phyloP scores from a whole-genome alignment of 2,329 filamentous ascomycete species.

The Penicillium sp. region DNA sequence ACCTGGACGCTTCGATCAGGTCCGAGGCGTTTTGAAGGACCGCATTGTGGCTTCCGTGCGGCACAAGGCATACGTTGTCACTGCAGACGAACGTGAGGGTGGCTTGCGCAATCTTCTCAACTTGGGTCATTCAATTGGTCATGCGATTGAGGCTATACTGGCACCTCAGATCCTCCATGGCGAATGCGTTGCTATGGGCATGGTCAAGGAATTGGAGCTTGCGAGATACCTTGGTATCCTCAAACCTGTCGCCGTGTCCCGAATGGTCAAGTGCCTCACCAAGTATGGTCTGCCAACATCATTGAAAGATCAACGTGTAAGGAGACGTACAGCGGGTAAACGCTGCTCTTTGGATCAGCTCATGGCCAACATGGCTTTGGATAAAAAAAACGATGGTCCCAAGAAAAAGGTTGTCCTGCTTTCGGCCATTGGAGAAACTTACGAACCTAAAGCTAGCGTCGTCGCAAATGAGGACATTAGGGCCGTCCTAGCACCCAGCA shows the following conservation, averaged over 20 bases:
- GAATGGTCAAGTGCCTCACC: conserved; percentile 88
- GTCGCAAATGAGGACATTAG: conserved; percentile 84
- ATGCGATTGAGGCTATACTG: conserved; percentile 91
- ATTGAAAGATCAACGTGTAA: conserved; percentile 75
- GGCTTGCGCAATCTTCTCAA: conserved; percentile 92
- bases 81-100: conserved; percentile 88
- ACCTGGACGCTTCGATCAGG: conserved; percentile 62
- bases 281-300: conserved; percentile 88
- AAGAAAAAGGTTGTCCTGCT: conserved; percentile 96
- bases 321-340: conserved; percentile 79
- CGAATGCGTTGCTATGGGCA: conserved; percentile 93
- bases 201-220: conserved; percentile 96
- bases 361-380: conserved; percentile 90
- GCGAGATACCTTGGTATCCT: conserved; percentile 84
- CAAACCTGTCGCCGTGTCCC: conserved; percentile 79
- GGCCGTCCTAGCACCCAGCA: conserved; percentile 74
- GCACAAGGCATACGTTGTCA: conserved; percentile 92
- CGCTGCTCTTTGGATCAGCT: conserved; percentile 80
- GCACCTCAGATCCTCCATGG: conserved; percentile 94
- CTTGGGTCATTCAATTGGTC: conserved; percentile 96
- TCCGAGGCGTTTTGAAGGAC: conserved; percentile 67
- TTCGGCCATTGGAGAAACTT: conserved; percentile 80
- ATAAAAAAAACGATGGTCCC: conserved; percentile 95
- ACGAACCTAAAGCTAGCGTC: conserved; percentile 82
- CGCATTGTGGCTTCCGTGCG: conserved; percentile 87